Evolutionary conservation across 1,139 yeast species (phyloP), one percentile per base, ranked within the genome.

Genomic region (Hyphopichia burtonii): DNA sequence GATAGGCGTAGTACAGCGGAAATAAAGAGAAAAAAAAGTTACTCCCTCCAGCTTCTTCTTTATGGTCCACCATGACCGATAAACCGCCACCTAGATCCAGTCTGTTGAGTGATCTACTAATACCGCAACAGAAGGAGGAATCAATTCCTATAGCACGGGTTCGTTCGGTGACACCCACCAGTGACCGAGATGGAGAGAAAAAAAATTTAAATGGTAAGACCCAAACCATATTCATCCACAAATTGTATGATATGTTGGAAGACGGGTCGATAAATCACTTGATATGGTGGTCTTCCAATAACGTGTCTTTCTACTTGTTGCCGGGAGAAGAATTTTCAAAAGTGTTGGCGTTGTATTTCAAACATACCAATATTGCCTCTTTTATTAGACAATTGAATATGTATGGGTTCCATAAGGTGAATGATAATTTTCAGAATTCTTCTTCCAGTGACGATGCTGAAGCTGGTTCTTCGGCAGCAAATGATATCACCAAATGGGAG

Each of bases 351-450:
- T 78, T 73, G 41, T 85, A 83, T 61, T 85, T 85, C 64, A 85
- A 85, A 56, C 93, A 85, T 58, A 83, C 88, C 34, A 85, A 85
- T 55, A 83, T 84, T 40, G 87, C 91, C 1, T 80, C 87, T n/a
- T 85, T 85, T 59, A 86, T 85, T 22, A 74, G 93, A 42, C 93
- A 85, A 54, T 58, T 85, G 45, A 86, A 85, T 61, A 85, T 85
- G 88, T 85, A 85, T 56, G 93, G 89, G 9, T 84, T 84, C 61
- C 91, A 85, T 57, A 85, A 85, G 59, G 88, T 84, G 15, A 72
- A 70, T 52, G 76, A 70, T 43, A 59, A 63, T 38, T 64, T 63
- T 46, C 67, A 61, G 11, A 25, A 25, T 20, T 8, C 5, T 6
- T 6, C n/a, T 22, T 22, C 28, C 46, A 51, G 51, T 27, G 41